Base-by-base conservation (phyloP, 1,284 basidiomycete genomes). In the Tremellales sp. region DNA sequence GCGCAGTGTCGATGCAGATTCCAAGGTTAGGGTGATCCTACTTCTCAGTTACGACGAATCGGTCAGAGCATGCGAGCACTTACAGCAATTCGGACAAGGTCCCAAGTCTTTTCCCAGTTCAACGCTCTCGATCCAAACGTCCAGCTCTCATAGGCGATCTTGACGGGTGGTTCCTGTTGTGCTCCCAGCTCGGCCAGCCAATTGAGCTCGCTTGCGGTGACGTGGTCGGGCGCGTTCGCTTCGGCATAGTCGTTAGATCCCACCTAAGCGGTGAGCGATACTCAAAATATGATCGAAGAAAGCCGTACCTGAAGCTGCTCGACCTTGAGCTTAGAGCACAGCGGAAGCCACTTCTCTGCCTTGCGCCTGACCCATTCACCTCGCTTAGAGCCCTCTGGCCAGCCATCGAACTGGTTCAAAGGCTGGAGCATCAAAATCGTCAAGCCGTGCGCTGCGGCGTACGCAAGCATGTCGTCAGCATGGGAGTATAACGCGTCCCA, bases 81-180 rank as follows among this genome's bases (percentile, higher is more conserved):
- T n/a, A n/a, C n/a, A n/a, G n/a, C n/a, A n/a, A n/a, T 37, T 47
- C 56, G 35, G 12, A 59, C 53, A 15, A 59, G 36, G 39, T 56
- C 43, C 49, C 48, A 61, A 7, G 41, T 44, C 15, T 44, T 22
- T 49, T 59, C 60, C 49, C 53, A 57, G 13, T 39, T 43, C 19
- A 37, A 23, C 25, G 48, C 27, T n/a, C 45, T 44, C 11, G 21
- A 23, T 2, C 51, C 46, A 45, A 59, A 59, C 39, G 55, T 57
- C 60, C 60, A 62, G 11, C 24, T 21, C 47, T 62, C 60, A 42
- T 60, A 60, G 0, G 60, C 53, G 26, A 62, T 56, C 44, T 57
- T 60, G 27, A 60, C 52, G 2, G 47, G 49, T 4, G 43, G 53
- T 4, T 41, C 27, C 19, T 47, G 48, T 13, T 22, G 33, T 4